Evolutionary conservation across 495 filamentous ascomycete species (phyloP).

Genomic region (Pseudevernia furfuracea): DNA sequence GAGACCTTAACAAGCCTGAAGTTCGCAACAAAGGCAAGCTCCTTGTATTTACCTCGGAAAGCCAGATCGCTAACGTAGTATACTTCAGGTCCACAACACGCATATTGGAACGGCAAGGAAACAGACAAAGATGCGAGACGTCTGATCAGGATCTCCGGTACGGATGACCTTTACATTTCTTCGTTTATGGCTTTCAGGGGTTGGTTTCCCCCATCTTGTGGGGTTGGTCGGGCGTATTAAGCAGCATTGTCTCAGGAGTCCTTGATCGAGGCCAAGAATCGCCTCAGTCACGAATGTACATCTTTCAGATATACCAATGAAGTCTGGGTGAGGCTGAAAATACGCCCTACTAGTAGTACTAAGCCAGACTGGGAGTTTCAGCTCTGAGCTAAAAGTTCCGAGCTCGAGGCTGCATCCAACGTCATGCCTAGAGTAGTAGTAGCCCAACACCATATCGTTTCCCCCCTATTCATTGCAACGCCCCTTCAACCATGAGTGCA

Average conservation of each 20-base stretch:
- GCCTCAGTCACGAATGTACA: constrained; percentile 5
- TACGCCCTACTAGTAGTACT: constrained; percentile 3
- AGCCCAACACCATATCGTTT: not conserved
- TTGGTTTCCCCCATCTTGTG: not conserved
- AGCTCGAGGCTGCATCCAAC: not conserved
- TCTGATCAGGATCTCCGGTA: not conserved
- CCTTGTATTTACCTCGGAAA: not conserved
- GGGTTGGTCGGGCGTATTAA: not conserved
- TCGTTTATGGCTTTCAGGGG: not conserved
- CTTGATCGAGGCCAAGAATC: not conserved
- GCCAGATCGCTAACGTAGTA: constrained; percentile 12
- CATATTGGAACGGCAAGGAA: constrained; percentile 82
- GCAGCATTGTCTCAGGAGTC: not conserved
- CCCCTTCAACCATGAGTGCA: not conserved
- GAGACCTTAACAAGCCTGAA: constrained; percentile 94
- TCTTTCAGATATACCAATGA: not conserved
- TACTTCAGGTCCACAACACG: constrained; percentile 64
- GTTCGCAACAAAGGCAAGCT: constrained; percentile 80
- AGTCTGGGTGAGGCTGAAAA: not conserved
- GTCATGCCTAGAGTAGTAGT: not conserved
- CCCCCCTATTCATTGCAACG: not conserved
- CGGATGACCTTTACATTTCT: not conserved
- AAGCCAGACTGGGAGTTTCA: not conserved
- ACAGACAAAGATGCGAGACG: constrained; percentile 45
- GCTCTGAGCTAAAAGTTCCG: not conserved